Base-by-base conservation (phyloP, 2,329 filamentous ascomycete genomes). In the Xylariaceae sp. region DNA sequence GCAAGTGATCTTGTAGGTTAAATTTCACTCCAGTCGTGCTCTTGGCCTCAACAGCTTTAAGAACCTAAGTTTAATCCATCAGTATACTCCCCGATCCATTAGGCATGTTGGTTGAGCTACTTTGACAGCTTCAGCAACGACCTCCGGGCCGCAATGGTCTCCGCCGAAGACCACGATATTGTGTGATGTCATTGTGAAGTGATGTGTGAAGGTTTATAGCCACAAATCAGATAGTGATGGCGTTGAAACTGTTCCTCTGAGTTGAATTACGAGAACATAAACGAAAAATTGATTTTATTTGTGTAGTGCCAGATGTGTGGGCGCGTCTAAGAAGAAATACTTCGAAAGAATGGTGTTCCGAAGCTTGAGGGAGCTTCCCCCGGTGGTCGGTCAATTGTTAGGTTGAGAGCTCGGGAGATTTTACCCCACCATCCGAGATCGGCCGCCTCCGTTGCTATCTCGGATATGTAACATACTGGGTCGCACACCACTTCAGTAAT, bases 131-230 rank as follows among this genome's bases (percentile, higher is more conserved):
- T 95, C 90, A 54, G 82, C 80, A 47, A 89, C 83, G 54, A 95
- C 88, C 81, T 94, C 88, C 1, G 88, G 88, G 66, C 88, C 88
- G 62, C 85, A 88, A 69, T 93, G 87, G 73, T 94, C 89, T 62
- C 87, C 87, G 42, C 69, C 85, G 66, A 92, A 88, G 47, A 92
- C 85, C 51, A 91, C 86, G 64, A 91, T 86, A 55, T 88, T 88
- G 65, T 82, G 83, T 40, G 79, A 75, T 56, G 83, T 69, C 86
- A 89, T 89, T 47, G 58, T 75, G 22, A n/a, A n/a, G n/a, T n/a
- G n/a, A n/a, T n/a, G n/a, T n/a, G 37, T 23, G 14, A 25, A 22
- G 5, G 20, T 22, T 21, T 22, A 14, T 20, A 16, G 16, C 37
- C 3, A 21, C 22, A n/a, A 42, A 40, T 42, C 37, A n/a, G n/a